These are phyloP conservation scores for Fraxinus greggii DNA, from an alignment of 305 asterid genomes.

Conservation along the genomic window DNA sequence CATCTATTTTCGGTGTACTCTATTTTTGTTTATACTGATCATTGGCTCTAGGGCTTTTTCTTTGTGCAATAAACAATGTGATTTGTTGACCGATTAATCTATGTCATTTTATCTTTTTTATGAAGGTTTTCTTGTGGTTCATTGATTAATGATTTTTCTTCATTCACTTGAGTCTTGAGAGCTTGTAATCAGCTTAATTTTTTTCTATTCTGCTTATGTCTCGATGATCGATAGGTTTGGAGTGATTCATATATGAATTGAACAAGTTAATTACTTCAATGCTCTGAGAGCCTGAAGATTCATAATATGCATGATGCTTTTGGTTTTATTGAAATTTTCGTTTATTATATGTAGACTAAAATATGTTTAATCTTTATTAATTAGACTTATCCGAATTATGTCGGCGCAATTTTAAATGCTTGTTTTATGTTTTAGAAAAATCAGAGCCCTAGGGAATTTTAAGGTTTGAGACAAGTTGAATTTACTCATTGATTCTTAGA, in stretches of 20 bases:
- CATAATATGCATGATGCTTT: not conserved
- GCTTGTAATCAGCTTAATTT: slow-evolving; percentile 7
- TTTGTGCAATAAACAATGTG: slow-evolving; percentile 24
- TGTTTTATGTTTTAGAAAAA: not conserved
- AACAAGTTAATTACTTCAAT: not conserved
- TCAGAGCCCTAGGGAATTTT: not conserved
- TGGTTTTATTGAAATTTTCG: not conserved
- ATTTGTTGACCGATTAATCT: slow-evolving; percentile 8
- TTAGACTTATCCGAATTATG: not conserved
- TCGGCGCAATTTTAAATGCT: not conserved
- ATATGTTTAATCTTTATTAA: not conserved
- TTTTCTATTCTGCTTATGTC: slow-evolving; percentile 9
- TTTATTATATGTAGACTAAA: not conserved
- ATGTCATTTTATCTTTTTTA: slow-evolving; percentile 8
- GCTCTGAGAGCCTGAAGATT: not conserved
- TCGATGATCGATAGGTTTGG: slow-evolving; percentile 16
- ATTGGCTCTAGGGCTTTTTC: slow-evolving; percentile 33
- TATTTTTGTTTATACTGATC: slow-evolving; percentile 25
- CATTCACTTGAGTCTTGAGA: slow-evolving; percentile 7
- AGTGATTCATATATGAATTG: slow-evolving; percentile 11
- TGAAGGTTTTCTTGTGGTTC: slow-evolving; percentile 11
- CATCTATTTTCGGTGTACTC: slow-evolving; percentile 25
- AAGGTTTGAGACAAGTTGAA: not conserved
- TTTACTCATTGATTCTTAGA: not conserved
- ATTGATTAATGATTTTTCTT: slow-evolving; percentile 15